These are phyloP conservation scores for Vitis amurensis DNA, from an alignment of 164 flowering plant genomes.

Conservation along the genomic window DNA sequence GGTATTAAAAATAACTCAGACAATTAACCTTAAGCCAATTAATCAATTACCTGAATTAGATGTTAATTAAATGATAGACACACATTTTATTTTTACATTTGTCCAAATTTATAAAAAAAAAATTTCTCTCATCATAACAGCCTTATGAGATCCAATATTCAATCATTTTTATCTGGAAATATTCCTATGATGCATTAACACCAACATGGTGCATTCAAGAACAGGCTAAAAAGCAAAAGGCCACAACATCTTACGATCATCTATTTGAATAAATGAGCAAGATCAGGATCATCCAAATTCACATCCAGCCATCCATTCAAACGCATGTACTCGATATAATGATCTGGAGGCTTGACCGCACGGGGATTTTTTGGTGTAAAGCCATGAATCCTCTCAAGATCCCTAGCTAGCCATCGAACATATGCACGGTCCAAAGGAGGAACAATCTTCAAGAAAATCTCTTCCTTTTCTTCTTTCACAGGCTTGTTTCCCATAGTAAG, in stretches of 20 bases:
- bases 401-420: conserved; percentile 75
- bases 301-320: conserved; percentile 75
- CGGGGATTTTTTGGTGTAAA: conserved; percentile 53
- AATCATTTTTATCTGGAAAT: too few relatives aligned
- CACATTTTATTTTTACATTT: too few relatives aligned
- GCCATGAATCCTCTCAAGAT: conserved; percentile 72
- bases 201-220: too few relatives aligned
- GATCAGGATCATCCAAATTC: conserved; percentile 77
- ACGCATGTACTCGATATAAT: conserved; percentile 76
- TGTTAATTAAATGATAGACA: too few relatives aligned
- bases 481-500: conserved; percentile 72
- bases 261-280: conserved; percentile 73
- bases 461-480: conserved; percentile 44
- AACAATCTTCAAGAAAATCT: conserved; percentile 48
- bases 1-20: too few relatives aligned
- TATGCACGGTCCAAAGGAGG: conserved; percentile 71
- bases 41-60: too few relatives aligned
- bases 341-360: conserved; percentile 77
- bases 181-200: too few relatives aligned
- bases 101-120: too few relatives aligned
- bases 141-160: too few relatives aligned
- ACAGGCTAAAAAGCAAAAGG: too few relatives aligned
- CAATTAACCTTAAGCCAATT: too few relatives aligned
- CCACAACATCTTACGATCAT: background rate
- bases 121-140: too few relatives aligned